A percentile compares a stretch with the other conserved stretches of the same genome.
Conservation (phyloP, 306 rosid genomes). For the Pyrus betulifolia region DNA sequence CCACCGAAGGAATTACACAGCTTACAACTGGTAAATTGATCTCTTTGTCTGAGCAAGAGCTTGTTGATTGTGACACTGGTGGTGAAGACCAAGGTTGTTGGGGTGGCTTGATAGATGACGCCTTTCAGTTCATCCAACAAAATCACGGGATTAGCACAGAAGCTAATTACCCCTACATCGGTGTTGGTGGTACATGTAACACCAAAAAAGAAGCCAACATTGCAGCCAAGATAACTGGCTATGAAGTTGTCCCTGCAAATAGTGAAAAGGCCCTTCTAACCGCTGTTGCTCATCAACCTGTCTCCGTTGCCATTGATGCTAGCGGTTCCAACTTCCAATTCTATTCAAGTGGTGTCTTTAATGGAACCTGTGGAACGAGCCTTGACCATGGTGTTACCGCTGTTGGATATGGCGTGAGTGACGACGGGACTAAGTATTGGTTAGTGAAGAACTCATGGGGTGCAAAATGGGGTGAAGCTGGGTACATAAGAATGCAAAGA, state of each 20-base stretch:
- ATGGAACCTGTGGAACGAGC: slow-evolving; percentile 26
- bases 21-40: slow-evolving; percentile 21
- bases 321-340: slow-evolving; percentile 29
- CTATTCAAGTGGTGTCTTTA: slow-evolving; percentile 25
- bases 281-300: slow-evolving; percentile 25
- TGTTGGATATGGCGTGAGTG: slow-evolving; percentile 12
- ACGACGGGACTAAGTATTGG: slow-evolving; percentile 34
- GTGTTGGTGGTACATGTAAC: slow-evolving; percentile 24
- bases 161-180: slow-evolving; percentile 22
- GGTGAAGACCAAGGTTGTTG: slow-evolving; percentile 37
- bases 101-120: slow-evolving; percentile 37
- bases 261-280: slow-evolving; percentile 21
- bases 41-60: slow-evolving; percentile 44
- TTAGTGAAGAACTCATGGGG: slow-evolving; percentile 49
- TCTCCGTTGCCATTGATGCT: slow-evolving; percentile 41
- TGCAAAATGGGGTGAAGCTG: slow-evolving; percentile 28
- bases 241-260: slow-evolving; percentile 27
- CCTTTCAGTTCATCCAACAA: slow-evolving; percentile 35
- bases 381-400: slow-evolving; percentile 41
- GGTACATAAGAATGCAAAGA: slow-evolving; percentile 30
- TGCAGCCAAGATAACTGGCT: slow-evolving; percentile 3
- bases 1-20: slow-evolving; percentile 29
- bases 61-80: slow-evolving; percentile 37
- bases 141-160: slow-evolving; percentile 27
- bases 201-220: not conserved